Percentiles rank a stretch among this genome's conserved stretches.
These are phyloP conservation scores for Sutorius eximius DNA, from an alignment of 1,284 basidiomycete genomes.

Conservation along the genomic window DNA sequence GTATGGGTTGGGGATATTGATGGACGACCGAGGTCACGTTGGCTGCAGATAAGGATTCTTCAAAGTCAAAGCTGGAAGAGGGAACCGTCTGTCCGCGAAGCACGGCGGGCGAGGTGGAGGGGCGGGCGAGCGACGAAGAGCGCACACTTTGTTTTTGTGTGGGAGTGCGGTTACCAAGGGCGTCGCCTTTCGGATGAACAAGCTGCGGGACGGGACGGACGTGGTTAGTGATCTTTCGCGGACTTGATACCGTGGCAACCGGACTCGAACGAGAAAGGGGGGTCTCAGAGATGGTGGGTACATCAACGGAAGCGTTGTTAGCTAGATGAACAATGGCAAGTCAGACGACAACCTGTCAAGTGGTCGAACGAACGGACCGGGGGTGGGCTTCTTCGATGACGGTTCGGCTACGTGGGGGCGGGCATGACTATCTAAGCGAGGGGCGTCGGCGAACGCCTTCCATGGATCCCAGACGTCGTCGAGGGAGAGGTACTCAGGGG, in stretches of 20 bases:
- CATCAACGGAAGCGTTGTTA: conserved; percentile 3
- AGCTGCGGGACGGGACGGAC: background rate
- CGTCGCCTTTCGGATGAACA: conserved; percentile 12
- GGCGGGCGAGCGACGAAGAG: conserved; percentile 2
- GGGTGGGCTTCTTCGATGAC: background rate
- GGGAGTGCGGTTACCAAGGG: conserved; percentile 21
- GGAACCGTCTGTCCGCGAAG: conserved; percentile 23
- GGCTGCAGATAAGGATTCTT: conserved; percentile 31
- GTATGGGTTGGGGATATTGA: conserved; percentile 30
- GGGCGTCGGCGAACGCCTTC: conserved; percentile 7
- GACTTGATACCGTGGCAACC: conserved; percentile 24
- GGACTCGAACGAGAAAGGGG: conserved; percentile 1
- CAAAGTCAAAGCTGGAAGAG: conserved; percentile 26
- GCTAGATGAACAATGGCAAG: conserved; percentile 5
- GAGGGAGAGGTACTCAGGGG: background rate
- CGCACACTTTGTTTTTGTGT: background rate
- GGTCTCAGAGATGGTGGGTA: background rate
- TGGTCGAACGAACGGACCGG: conserved; percentile 18
- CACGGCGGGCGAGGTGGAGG: conserved; percentile 17
- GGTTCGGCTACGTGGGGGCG: background rate
- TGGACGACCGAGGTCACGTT: conserved; percentile 35
- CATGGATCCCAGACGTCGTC: conserved; percentile 30
- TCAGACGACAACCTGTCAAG: background rate
- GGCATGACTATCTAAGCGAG: conserved; percentile 7
- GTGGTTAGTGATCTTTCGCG: conserved; percentile 5